A percentile compares a stretch with the other conserved stretches of the same genome.
These are phyloP conservation scores for Colletotrichum tropicicola DNA, from an alignment of 2,329 filamentous ascomycete species.

Conservation along the genomic window DNA sequence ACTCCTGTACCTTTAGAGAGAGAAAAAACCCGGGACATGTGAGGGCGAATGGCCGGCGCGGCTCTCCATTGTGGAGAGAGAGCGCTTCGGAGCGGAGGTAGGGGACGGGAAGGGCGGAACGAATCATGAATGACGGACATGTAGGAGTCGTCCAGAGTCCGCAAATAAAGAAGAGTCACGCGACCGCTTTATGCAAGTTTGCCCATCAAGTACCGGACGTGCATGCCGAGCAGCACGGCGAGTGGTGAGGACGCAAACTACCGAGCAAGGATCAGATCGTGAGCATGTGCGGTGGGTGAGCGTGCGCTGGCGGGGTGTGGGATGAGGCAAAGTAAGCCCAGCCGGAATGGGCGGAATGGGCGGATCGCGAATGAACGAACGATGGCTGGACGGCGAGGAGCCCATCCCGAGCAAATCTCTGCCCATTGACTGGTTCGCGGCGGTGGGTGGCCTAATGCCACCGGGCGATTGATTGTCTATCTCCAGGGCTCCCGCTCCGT, in stretches of 20 bases:
- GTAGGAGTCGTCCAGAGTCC: conserved; percentile 13
- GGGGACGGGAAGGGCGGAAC: conserved; percentile 18
- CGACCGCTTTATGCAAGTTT: conserved; percentile 20
- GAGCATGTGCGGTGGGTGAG: neutral
- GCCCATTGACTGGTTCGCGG: neutral
- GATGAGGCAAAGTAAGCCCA: conserved; percentile 8
- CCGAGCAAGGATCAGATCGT: conserved; percentile 7
- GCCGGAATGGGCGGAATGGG: conserved; percentile 27
- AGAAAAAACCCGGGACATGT: neutral
- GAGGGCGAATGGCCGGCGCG: neutral
- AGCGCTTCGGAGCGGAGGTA: neutral
- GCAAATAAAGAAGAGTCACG: conserved; percentile 21
- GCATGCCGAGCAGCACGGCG: neutral
- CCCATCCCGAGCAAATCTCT: neutral
- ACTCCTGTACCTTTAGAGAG: neutral
- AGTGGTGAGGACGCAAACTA: conserved; percentile 4
- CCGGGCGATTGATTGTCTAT: neutral
- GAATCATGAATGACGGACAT: conserved; percentile 20
- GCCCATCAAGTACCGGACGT: neutral
- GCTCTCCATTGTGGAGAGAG: neutral
- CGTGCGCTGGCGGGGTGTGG: neutral
- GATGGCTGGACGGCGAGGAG: neutral
- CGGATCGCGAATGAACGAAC: neutral
- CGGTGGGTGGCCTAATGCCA: neutral
- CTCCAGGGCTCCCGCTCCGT: conserved; percentile 25